A percentile compares a stretch with the other conserved stretches of the same genome.
Evolutionary conservation across 495 filamentous ascomycete genomes (phyloP).

Genomic region (Xylaria flabelliformis): DNA sequence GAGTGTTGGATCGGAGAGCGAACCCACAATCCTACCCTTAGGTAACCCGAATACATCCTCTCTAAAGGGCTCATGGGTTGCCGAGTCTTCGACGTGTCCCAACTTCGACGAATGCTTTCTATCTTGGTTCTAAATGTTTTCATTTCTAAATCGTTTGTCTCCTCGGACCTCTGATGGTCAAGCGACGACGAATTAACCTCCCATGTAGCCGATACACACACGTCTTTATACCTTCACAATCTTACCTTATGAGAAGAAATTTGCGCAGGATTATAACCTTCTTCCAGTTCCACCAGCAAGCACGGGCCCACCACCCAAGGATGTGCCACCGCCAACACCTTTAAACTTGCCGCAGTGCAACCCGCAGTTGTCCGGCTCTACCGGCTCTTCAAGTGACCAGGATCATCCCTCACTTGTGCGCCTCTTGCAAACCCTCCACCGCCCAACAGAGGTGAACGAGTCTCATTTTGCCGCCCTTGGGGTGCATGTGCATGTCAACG

Average conservation of each 20-base stretch:
- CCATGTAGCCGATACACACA: not conserved
- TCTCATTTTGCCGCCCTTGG: constrained; percentile 58
- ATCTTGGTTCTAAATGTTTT: not conserved
- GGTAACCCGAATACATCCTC: not conserved
- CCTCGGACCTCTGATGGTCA: not conserved
- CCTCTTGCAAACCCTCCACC: constrained; percentile 54
- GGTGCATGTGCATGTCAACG: constrained; percentile 54
- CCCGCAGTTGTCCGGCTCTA: constrained; percentile 39
- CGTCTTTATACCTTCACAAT: not conserved
- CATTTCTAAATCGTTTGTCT: not conserved
- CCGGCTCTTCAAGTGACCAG: constrained; percentile 19
- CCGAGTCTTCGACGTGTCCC: not conserved
- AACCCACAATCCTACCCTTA: constrained; percentile 8
- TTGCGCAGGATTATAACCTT: constrained; percentile 30
- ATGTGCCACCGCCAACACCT: constrained; percentile 60
- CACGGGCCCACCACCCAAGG: constrained; percentile 46
- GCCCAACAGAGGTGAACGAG: constrained; percentile 52
- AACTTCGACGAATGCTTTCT: not conserved
- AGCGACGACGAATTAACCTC: not conserved
- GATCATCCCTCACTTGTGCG: constrained; percentile 44
- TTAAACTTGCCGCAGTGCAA: constrained; percentile 55
- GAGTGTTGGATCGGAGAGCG: constrained; percentile 18
- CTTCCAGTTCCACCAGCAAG: constrained; percentile 42
- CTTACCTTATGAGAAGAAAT: not conserved
- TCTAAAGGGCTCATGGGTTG: not conserved